Evolutionary conservation across 768 basidiomycete genomes (phyloP), one percentile per base, ranked within the genome.

Genomic region (Imleria badia): DNA sequence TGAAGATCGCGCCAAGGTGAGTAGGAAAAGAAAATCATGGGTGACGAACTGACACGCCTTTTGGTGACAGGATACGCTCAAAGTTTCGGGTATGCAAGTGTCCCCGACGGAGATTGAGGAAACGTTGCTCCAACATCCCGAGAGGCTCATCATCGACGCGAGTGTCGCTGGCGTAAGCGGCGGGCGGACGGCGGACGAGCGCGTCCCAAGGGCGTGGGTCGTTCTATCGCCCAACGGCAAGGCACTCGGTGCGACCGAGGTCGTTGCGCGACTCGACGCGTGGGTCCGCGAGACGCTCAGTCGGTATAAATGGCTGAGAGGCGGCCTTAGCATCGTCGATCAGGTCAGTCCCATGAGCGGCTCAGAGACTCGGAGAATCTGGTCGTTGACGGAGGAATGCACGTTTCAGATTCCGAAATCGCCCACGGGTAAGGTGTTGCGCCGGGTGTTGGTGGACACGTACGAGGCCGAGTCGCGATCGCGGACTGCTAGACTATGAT

Each of bases 91-190:
- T 5, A 76, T 75, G 45, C 91, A 92, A 69, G 91, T 92, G 0
- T 89, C 91, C 0, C 91, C 90, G 1, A 78, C 80, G 17, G 90
- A 93, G 65, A 86, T 92, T 48, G 91, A 92, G 65, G 76, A 82
- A 26, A 78, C 77, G 22, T 72, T 92, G 3, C 76, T 85, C 19
- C 75, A 75, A 0, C 82, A 91, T 36, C 86, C 89, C 0, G 77
- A 78, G 9, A 73, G 73, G 17, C 76, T 90, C 44, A 79, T 91
- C 54, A 69, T 66, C 10, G 91, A 92, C 57, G 86, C 75, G 14
- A 76, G 79, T 2, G 90, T 92, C 17, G 87, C 86, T 0, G 90
- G 90, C 14, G 87, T 93, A 2, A 79, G 75, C 19, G 87, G 87
- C 26, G 86, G 84, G 0, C 83, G 85, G 4, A 85, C 85, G 0